Evolutionary conservation across 371 early-diverging fungal genomes (phyloP).

Genomic region (Nematocida sp.): DNA sequence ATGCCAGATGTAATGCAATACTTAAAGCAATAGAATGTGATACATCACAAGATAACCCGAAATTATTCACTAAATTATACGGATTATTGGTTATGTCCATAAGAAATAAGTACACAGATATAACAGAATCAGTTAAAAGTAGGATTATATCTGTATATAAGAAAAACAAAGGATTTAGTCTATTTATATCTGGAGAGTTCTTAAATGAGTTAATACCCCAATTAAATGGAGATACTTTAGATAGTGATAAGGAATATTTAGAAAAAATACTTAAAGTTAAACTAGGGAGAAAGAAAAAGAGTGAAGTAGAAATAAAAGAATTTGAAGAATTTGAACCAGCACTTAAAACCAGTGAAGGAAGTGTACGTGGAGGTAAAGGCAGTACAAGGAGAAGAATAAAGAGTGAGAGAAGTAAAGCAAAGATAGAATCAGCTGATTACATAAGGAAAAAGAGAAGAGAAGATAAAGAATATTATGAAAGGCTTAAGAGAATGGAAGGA

Average conservation of each 20-base stretch:
- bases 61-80: neutral
- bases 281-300: neutral
- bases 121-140: neutral
- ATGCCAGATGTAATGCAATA: neutral
- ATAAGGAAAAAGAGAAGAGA: conserved; percentile 13
- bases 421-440: conserved; percentile 17
- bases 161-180: conserved; percentile 11
- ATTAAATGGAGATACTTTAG: neutral
- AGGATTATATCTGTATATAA: conserved; percentile 3
- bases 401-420: conserved; percentile 8
- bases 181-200: conserved; percentile 49
- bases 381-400: neutral
- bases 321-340: conserved; percentile 49
- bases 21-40: neutral
- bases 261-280: conserved; percentile 3
- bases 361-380: neutral
- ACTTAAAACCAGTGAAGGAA: neutral
- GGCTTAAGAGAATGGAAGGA: conserved; percentile 22
- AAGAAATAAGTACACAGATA: neutral
- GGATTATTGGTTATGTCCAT: neutral
- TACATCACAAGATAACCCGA: neutral
- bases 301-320: conserved; percentile 3
- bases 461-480: conserved; percentile 18
- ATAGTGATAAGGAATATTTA: conserved; percentile 39
- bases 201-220: conserved; percentile 7